phyloP scores from a whole-genome alignment of 176 grass and related monocot species.

The Juncus inflexus region DNA sequence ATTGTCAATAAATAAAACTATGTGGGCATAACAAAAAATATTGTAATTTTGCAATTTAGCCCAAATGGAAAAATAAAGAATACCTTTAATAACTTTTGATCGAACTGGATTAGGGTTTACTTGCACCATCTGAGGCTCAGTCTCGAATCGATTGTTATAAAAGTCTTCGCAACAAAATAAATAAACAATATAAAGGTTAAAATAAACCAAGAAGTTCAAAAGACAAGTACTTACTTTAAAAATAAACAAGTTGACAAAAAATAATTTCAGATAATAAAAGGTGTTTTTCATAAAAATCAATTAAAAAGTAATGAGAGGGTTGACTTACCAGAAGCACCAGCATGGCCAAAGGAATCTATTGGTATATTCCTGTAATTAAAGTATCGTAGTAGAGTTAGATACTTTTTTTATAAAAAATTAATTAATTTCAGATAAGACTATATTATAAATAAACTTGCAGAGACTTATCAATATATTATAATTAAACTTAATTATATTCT shows the following conservation, averaged over 20 bases:
- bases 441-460: too few species aligned
- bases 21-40: background rate
- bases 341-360: constrained; percentile 28
- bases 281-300: constrained; percentile 3
- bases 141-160: constrained; percentile 22
- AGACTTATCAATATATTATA: too few species aligned
- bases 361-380: constrained; percentile 49
- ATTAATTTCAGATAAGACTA: too few species aligned
- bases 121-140: constrained; percentile 32
- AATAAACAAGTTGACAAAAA: background rate
- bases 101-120: constrained; percentile 27
- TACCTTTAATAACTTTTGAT: constrained; percentile 29
- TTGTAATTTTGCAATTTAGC: background rate
- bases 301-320: background rate
- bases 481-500: too few species aligned
- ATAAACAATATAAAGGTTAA: constrained; percentile 20
- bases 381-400: background rate
- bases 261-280: background rate
- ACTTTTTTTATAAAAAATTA: too few species aligned
- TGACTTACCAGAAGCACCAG: constrained; percentile 44
- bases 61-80: background rate
- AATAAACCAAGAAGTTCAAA: background rate
- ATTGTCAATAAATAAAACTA: too few species aligned
- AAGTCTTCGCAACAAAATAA: constrained; percentile 16
- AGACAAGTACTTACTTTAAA: background rate